phyloP scores from a whole-genome alignment of 106 monocot genomes.

The Platanthera zijinensis region DNA sequence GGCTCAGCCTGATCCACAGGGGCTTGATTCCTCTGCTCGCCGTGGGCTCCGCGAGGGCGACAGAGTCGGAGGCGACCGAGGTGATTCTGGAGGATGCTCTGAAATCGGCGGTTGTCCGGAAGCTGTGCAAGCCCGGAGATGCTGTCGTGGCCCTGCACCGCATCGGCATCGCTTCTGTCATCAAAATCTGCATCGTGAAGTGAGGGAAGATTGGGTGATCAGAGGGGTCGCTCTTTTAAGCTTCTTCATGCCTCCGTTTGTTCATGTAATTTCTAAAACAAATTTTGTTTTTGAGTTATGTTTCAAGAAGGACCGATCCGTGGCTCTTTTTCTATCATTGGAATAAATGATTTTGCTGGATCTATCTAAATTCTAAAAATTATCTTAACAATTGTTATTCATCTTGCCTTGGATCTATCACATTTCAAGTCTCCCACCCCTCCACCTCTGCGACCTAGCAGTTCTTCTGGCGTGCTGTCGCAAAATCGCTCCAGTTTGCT shows the following conservation, averaged over 20 bases:
- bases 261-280: neutral
- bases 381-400: no score
- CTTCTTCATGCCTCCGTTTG: neutral
- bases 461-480: no score
- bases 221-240: no score
- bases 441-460: no score
- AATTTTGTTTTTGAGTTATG: no score
- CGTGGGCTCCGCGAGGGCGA: constrained; percentile 46
- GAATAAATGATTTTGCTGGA: constrained; percentile 1
- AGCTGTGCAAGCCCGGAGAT: constrained; percentile 34
- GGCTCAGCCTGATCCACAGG: constrained; percentile 35
- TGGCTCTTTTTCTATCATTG: neutral
- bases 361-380: neutral
- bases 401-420: no score
- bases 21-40: constrained; percentile 40
- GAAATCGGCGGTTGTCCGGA: constrained; percentile 11
- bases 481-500: no score
- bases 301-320: neutral
- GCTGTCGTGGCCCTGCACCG: constrained; percentile 45
- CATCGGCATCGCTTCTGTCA: constrained; percentile 42
- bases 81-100: constrained; percentile 28
- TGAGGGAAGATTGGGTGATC: neutral
- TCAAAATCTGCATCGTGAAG: constrained; percentile 50
- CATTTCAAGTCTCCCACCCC: no score
- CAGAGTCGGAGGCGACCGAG: constrained; percentile 32